Percentiles rank a stretch among this genome's conserved stretches.
Conservation (phyloP, 2,329 filamentous ascomycete species). For the Aspergillus candidus region DNA sequence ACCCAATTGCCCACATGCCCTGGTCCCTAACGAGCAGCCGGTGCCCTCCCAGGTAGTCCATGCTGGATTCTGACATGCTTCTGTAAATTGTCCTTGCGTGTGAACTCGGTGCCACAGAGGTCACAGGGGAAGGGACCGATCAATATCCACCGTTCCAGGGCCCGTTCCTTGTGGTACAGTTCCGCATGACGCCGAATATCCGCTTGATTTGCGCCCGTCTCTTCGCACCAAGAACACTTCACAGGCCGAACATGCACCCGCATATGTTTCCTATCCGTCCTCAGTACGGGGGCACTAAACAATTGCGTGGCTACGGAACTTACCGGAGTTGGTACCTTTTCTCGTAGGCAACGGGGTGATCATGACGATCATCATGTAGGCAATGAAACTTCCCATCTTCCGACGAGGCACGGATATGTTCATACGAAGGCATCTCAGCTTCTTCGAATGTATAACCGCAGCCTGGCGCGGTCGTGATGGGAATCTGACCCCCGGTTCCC, state of each 20-base stretch:
- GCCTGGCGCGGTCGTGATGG: neutral
- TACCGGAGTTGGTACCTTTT: conserved; percentile 1
- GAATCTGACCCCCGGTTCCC: neutral
- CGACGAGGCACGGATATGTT: conserved; percentile 1
- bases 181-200: conserved; percentile 7
- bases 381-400: conserved; percentile 4
- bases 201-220: conserved; percentile 1
- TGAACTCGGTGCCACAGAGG: conserved; percentile 4
- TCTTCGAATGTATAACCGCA: conserved; percentile 3
- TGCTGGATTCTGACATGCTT: conserved; percentile 5
- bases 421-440: conserved; percentile 7
- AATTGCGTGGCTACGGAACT: neutral
- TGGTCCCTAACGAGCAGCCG: no score
- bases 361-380: neutral
- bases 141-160: neutral
- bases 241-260: conserved; percentile 6
- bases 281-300: neutral
- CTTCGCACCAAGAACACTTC: conserved; percentile 4
- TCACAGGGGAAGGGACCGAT: conserved; percentile 1
- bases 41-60: neutral
- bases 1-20: no score
- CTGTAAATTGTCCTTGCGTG: conserved; percentile 7
- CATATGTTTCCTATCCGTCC: conserved; percentile 8
- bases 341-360: neutral
- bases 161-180: conserved; percentile 1